Evolutionary conservation across 202 grass and related monocot genomes (phyloP).

Genomic region (Saccharum hybrid): DNA sequence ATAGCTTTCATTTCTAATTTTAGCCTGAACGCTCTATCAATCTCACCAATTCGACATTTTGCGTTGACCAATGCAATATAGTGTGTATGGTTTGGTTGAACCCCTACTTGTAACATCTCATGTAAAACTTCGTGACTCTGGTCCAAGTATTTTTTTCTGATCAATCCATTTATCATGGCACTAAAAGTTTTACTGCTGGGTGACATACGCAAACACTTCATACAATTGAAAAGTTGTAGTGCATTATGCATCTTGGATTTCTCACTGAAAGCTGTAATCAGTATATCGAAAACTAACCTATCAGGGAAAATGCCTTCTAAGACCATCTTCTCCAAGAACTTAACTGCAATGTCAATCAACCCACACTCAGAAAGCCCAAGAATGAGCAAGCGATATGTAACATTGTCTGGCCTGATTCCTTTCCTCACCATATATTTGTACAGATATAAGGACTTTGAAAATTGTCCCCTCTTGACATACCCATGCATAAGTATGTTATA

Average conservation of each 20-base stretch:
- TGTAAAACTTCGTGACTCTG: constrained; percentile 63
- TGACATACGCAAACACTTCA: constrained; percentile 72
- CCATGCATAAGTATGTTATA: constrained; percentile 91
- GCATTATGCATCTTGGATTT: constrained; percentile 79
- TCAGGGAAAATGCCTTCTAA: constrained; percentile 67
- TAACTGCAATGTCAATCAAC: constrained; percentile 79
- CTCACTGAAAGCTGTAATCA: constrained; percentile 70
- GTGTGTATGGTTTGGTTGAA: constrained; percentile 73
- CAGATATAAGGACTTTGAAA: constrained; percentile 60
- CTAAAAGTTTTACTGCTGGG: constrained; percentile 74
- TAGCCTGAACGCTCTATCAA: constrained; percentile 69
- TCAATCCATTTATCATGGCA: constrained; percentile 90
- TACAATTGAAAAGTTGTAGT: constrained; percentile 72
- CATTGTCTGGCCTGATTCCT: constrained; percentile 64
- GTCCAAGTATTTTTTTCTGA: constrained; percentile 77
- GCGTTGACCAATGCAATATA: constrained; percentile 86
- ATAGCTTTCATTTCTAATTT: constrained; percentile 86
- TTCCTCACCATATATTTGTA: constrained; percentile 72
- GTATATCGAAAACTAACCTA: constrained; percentile 75
- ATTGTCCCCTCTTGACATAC: constrained; percentile 62
- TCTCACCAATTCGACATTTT: constrained; percentile 79
- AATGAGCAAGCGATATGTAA: constrained; percentile 79
- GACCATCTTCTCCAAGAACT: constrained; percentile 87
- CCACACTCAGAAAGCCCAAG: constrained; percentile 60
- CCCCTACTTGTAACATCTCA: constrained; percentile 72